A percentile compares a stretch with the other conserved stretches of the same genome.
These are phyloP conservation scores for Alternaria gansuensis DNA, from an alignment of 2,329 filamentous ascomycete species.

Conservation along the genomic window DNA sequence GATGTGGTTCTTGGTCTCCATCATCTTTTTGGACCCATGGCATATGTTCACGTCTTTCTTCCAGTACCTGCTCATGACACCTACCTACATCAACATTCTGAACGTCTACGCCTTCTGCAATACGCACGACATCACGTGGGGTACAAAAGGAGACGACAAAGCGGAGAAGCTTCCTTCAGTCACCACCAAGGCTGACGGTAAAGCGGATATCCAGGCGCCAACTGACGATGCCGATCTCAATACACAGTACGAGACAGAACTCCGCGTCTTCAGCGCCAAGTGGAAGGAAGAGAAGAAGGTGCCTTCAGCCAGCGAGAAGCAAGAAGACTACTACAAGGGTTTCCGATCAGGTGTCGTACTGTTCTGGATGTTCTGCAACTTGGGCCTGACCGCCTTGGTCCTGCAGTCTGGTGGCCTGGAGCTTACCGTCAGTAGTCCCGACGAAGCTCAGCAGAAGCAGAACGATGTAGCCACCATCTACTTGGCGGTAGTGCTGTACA, in stretches of 20 bases:
- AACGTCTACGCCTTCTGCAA: constrained; percentile 99
- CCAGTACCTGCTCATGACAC: constrained; percentile 94
- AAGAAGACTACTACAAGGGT: constrained; percentile 98
- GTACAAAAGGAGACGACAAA: constrained; percentile 97
- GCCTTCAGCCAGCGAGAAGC: constrained; percentile 73
- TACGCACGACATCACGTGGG: constrained; percentile 97
- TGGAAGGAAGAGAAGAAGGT: constrained; percentile 74
- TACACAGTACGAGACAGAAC: constrained; percentile 89
- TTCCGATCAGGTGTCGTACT: constrained; percentile 92
- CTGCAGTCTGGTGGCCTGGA: constrained; percentile 86
- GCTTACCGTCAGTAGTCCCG: constrained; percentile 49
- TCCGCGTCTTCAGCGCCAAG: constrained; percentile 77
- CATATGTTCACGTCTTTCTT: constrained; percentile 96
- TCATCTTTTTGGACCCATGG: constrained; percentile 98
- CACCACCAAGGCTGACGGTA: constrained; percentile 90
- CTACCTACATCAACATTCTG: constrained; percentile 97
- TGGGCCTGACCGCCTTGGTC: constrained; percentile 85
- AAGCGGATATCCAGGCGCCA: constrained; percentile 85
- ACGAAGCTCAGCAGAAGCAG: constrained; percentile 57
- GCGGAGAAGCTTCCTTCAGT: constrained; percentile 88
- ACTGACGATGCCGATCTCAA: constrained; percentile 96
- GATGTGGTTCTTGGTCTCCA: constrained; percentile 88
- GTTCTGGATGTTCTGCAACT: constrained; percentile 96
- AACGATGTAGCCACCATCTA: constrained; percentile 76
- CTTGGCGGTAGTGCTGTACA: constrained; percentile 87